Evolutionary conservation across 73 alveolate genomes (phyloP).

Genomic region (Paramecium pentaurelia): DNA sequence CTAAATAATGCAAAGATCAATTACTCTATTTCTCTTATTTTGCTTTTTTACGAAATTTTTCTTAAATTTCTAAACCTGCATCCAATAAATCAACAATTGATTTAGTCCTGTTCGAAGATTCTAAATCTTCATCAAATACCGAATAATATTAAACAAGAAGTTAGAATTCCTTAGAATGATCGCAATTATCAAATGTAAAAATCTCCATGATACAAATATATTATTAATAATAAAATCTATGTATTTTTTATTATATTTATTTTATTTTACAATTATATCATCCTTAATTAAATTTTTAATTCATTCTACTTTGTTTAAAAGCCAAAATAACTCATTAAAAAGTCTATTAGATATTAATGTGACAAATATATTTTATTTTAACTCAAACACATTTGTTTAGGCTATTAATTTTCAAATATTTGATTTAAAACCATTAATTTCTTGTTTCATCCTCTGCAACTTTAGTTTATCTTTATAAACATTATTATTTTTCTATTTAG

Average conservation of each 20-base stretch:
- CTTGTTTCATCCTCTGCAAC: too few relatives aligned
- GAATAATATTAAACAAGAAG: neutral
- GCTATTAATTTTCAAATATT: too few relatives aligned
- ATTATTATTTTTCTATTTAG: too few relatives aligned
- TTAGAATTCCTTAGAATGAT: constrained; percentile 2
- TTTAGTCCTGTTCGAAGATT: neutral
- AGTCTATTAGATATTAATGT: too few relatives aligned
- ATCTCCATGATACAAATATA: neutral
- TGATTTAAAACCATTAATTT: too few relatives aligned
- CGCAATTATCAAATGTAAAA: constrained; percentile 16
- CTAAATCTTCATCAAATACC: neutral
- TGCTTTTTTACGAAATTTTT: neutral
- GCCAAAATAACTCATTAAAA: neutral
- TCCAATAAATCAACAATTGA: neutral
- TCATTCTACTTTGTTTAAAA: neutral
- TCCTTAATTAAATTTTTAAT: neutral
- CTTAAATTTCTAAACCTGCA: constrained; percentile 3
- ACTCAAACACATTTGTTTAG: neutral
- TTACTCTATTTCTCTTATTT: neutral
- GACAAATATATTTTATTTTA: too few relatives aligned
- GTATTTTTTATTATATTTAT: neutral
- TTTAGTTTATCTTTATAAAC: too few relatives aligned
- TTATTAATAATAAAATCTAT: neutral
- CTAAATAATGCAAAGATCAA: neutral
- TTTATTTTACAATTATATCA: too few relatives aligned